Base-by-base conservation (phyloP, 768 basidiomycete species). In the Trichaptum fuscoviolaceum region DNA sequence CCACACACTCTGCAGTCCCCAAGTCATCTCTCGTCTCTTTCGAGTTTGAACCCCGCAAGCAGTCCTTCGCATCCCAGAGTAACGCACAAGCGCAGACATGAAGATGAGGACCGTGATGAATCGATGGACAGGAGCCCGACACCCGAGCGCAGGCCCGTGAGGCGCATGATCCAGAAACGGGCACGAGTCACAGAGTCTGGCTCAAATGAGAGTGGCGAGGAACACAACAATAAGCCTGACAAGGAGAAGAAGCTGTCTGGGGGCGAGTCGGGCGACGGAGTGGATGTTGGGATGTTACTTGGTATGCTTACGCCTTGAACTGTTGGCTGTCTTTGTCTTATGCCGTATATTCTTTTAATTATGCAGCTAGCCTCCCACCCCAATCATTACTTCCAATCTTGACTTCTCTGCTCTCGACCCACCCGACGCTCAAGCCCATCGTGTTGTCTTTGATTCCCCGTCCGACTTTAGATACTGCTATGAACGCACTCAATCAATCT, bases 101-200 rank as follows among this genome's bases (percentile, higher is more conserved):
- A 93, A 64, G 74, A 77, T 1, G 73, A 77, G 3, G 84, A 85
- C 66, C 75, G 84, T 66, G 91, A 92, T 70, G 84, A 90, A 64
- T 82, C 87, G 18, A 94, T 94, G 92, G 92, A 93, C 75, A 83
- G 90, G 67, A 92, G 91, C 69, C 91, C 92, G 8, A 92, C 92
- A 1, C 90, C 92, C 18, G 92, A 95, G 75, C 83, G 90, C 15
- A 61, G 59, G 59, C 58, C 85, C 84, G 59, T 61, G 36, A 91
- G 87, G 76, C 85, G 88, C 70, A 82, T 83, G 6, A 80, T 85
- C 36, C 88, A 87, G 20, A 93, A 93, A 76, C 85, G 90, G 67
- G 84, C 84, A 58, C 83, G 85, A 62, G 78, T 85, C 57, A 72
- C 77, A 58, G 76, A 79, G 60, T 64, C 76, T 7, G 71, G 59